These are phyloP conservation scores for Naganishia cerealis DNA, from an alignment of 1,284 basidiomycete genomes.

Conservation along the genomic window DNA sequence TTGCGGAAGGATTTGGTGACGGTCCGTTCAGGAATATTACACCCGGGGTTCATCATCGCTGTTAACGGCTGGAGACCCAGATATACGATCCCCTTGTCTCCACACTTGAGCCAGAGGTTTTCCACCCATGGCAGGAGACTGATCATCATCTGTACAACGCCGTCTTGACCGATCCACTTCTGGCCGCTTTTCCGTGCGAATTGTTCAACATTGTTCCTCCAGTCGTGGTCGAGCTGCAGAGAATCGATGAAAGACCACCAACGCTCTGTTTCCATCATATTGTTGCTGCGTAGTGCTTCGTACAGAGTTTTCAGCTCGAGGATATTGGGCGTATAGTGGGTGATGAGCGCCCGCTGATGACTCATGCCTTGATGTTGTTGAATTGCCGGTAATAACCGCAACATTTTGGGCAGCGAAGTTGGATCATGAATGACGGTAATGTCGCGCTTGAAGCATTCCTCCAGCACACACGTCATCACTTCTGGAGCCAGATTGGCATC, in stretches of 20 bases:
- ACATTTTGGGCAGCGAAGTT: slow-evolving; percentile 79
- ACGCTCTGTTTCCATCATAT: slow-evolving; percentile 26
- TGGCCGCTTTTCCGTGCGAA: slow-evolving; percentile 60
- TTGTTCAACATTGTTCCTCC: slow-evolving; percentile 60
- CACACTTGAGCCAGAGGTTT: slow-evolving; percentile 78
- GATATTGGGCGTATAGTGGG: slow-evolving; percentile 75
- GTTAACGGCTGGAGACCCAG: slow-evolving; percentile 36
- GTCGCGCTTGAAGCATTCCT: slow-evolving; percentile 53
- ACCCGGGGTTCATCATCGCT: not conserved
- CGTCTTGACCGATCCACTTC: slow-evolving; percentile 66
- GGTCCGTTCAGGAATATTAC: not conserved
- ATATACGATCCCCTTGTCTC: slow-evolving; percentile 58
- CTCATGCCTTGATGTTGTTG: slow-evolving; percentile 46
- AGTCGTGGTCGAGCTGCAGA: slow-evolving; percentile 47
- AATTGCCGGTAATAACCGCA: slow-evolving; percentile 68
- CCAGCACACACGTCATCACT: slow-evolving; percentile 61
- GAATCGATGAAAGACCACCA: slow-evolving; percentile 35
- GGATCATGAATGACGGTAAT: slow-evolving; percentile 67
- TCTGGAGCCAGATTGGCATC: slow-evolving; percentile 75
- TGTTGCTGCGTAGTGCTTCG: slow-evolving; percentile 48
- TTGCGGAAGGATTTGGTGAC: not conserved
- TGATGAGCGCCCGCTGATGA: slow-evolving; percentile 52
- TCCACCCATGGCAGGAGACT: slow-evolving; percentile 76
- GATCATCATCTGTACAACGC: slow-evolving; percentile 74
- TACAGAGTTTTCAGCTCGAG: slow-evolving; percentile 72